Evolutionary conservation across 2,329 filamentous ascomycete genomes (phyloP), one percentile per base, ranked within the genome.

Genomic region (Verticillium zaregamsianum): DNA sequence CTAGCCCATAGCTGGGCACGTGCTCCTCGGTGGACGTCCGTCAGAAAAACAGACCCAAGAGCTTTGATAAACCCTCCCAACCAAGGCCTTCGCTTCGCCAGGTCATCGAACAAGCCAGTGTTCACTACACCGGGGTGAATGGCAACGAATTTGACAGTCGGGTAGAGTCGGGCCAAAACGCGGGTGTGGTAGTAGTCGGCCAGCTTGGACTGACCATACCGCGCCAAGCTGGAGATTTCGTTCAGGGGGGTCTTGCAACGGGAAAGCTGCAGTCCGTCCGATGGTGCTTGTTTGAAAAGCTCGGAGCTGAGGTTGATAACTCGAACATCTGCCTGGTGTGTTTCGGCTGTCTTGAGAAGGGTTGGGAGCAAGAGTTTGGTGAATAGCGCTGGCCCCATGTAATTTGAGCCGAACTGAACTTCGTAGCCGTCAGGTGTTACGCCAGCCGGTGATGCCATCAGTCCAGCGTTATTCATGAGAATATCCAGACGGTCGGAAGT

Each of bases 341-440:
- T 17, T 1, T 49, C 32, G 7, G 69, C 68, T 0, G 74, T 74
- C 56, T 66, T 64, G 6, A 68, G 58, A 55, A 76, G 62, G 0
- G 67, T 6, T 1, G 71, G 73, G 7, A 71, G 49, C 1, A 81
- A 67, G 2, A 76, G 70, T 58, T 76, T 73, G 8, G 74, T 72
- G 17, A 83, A 69, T 2, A 79, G 72, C 5, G 80, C 77, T 59
- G 82, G 79, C 17, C 80, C 79, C 33, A 83, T 64, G 66, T 82
- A 77, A 61, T 83, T 84, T 1, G 75, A 79, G 2, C 76, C 79
- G 63, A 82, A 80, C 62, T 82, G 77, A 8, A 77, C 64, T 64
- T 84, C 81, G 61, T 80, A 82, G 20, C 80, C 79, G 15, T 82
- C 77, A 20, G 67, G 65, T 1, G 78, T 80, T 17, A 76, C 65